Evolutionary conservation across 768 basidiomycete species (phyloP).

Genomic region (Leccinellum rugosiceps): DNA sequence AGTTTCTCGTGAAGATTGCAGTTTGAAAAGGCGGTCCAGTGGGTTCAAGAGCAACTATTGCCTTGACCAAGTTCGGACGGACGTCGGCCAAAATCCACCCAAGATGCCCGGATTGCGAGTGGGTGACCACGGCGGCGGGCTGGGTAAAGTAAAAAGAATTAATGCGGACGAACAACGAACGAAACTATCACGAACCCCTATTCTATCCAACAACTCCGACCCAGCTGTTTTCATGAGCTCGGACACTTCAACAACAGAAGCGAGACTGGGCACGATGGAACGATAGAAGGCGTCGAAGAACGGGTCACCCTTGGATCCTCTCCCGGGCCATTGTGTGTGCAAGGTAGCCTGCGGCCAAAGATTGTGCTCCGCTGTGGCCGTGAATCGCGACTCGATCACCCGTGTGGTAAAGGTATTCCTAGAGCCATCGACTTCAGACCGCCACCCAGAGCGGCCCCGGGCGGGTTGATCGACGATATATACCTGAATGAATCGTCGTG

Average conservation of each 20-base stretch:
- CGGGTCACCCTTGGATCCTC: conserved; percentile 44
- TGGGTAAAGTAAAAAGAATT: conserved; percentile 14
- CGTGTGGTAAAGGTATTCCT: conserved; percentile 29
- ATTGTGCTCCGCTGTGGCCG: conserved; percentile 37
- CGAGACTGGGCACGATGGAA: conserved; percentile 40
- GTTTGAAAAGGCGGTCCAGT: conserved; percentile 47
- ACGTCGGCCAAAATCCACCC: conserved; percentile 50
- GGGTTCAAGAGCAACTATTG: conserved; percentile 49
- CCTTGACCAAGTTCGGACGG: conserved; percentile 42
- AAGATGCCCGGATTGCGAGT: conserved; percentile 48
- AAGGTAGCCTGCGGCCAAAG: conserved; percentile 46
- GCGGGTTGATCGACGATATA: conserved; percentile 47
- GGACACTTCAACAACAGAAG: conserved; percentile 35
- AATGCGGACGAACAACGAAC: neutral
- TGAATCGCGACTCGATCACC: conserved; percentile 40
- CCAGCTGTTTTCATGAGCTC: conserved; percentile 42
- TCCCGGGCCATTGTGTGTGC: conserved; percentile 54
- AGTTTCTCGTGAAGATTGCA: conserved; percentile 34
- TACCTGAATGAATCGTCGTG: conserved; percentile 24
- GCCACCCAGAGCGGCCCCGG: conserved; percentile 46
- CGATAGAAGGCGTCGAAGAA: conserved; percentile 45
- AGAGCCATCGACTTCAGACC: conserved; percentile 36
- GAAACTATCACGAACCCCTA: conserved; percentile 39
- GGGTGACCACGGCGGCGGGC: conserved; percentile 47
- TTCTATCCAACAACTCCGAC: conserved; percentile 41